These are phyloP conservation scores for Solanum appendiculatum DNA, from an alignment of 257 asterid species.

Conservation along the genomic window DNA sequence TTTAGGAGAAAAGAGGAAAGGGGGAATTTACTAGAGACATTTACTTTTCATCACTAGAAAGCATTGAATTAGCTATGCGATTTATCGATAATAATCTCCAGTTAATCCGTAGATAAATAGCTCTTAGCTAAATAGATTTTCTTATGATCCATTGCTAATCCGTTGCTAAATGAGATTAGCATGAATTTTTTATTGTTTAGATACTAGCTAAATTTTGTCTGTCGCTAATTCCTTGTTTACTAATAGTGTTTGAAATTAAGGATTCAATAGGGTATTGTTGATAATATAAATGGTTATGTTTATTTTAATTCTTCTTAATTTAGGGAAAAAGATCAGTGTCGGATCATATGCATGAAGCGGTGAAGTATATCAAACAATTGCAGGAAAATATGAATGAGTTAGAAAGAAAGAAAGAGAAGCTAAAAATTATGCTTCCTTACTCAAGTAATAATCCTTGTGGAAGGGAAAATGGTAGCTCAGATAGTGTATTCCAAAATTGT, in stretches of 20 bases:
- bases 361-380: conserved; percentile 30
- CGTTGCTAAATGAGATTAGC: background rate
- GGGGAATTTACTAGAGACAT: background rate
- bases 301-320: background rate
- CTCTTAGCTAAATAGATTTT: background rate
- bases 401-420: conserved; percentile 14
- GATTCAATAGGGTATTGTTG: background rate
- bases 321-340: conserved; percentile 45
- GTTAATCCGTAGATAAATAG: background rate
- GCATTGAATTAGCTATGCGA: background rate
- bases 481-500: background rate
- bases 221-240: background rate
- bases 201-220: background rate
- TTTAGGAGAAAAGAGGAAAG: background rate
- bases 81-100: background rate
- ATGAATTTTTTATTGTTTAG: background rate
- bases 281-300: background rate
- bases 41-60: background rate
- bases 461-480: background rate
- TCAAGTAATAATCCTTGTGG: background rate
- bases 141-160: background rate
- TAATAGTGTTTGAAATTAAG: background rate
- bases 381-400: conserved; percentile 22
- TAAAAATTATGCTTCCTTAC: background rate
- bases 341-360: conserved; percentile 34